Base-by-base conservation (phyloP, 441 rosid species). In the Metrosideros polymorpha region DNA sequence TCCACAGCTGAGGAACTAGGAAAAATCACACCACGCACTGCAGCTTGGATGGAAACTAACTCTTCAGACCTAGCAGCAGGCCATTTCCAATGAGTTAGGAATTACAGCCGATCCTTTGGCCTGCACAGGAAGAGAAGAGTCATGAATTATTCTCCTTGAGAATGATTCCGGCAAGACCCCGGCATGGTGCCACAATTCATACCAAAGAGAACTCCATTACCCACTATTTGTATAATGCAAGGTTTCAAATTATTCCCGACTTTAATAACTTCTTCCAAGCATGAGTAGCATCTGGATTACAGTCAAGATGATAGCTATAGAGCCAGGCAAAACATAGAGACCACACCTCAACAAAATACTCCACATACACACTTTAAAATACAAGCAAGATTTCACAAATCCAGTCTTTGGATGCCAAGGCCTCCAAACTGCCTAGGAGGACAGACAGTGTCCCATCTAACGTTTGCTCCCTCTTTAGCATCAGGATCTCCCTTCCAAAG, bases 221-320 rank as follows among this genome's bases (percentile, higher is more conserved):
- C 3, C 1, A 4, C 7, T 63, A 17, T 9, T 32, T 18, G 19
- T 66, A 45, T 66, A 35, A 35, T 66, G 6, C 0, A 1, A 14
- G 27, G 45, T 35, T 66, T 39, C 77, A 66, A 66, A 66, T 3
- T 66, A 19, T 9, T 63, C 27, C 0, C 1, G 0, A 66, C 77
- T 63, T 19, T 9, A 30, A 35, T 30, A 0, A 35, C 77, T 66
- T 35, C 13, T 66, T 32, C 77, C 0, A 66, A 4, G 45, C 77
- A 35, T 35, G 19, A 19, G 45, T 4, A 0, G 13, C 77, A 0
- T 19, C 3, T 22, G 4, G 7, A 18, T 1, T 35, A 0, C 77
- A 1, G 15, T 35, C 14, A 19, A 66, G 77, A 66, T 66, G 42
- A 22, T 9, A 35, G 13, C 45, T 5, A 9, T 2, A 66, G 0